Base-by-base conservation (phyloP, 2,329 filamentous ascomycete genomes). In the Colletotrichum sp. region DNA sequence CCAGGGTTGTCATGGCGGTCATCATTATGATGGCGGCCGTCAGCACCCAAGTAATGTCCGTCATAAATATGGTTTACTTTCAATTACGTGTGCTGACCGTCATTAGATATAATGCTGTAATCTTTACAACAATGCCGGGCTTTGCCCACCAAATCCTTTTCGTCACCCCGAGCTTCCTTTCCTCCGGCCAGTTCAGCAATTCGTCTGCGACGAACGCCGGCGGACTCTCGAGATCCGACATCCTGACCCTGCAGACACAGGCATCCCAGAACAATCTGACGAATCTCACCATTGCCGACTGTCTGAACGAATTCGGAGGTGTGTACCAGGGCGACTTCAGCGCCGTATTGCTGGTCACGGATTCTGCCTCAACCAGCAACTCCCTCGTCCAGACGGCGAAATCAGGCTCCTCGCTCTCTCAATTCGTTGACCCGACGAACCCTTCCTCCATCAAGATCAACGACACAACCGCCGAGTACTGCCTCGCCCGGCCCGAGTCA, bases 31-130 rank as follows among this genome's bases (percentile, higher is more conserved):
- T 86, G 30, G 80, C 84, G 72, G 88, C 88, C 64, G 81, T 89
- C 27, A 78, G 82, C 34, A 85, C 86, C 19, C 88, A 89, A 83
- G 83, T 90, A 86, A 87, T 90, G 88, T 90, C 79, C 81, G 88
- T 78, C 19, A 39, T 9, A 27, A 30, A 25, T 32, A 29, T 52
- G n/a, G 44, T 52, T 25, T 52, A 12, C 44, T 52, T 25, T 52
- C 44, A 25, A 52, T 12, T 22, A 52, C 44, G 12, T 52, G 11
- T 52, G n/a, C 44, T 52, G 44, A 52, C 44, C 12, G 44, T 52
- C 44, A 22, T 22, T 22, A 89, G 88, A 80, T 90, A 89, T 86
- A 90, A 90, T 87, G 84, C 88, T 76, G 80, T 89, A 82, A 85
- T 90, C 63, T 88, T 87, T 75, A 85, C 85, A 75, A 86, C 85